phyloP scores from a whole-genome alignment of 495 filamentous ascomycete species.

The Trichocladium antarcticum region DNA sequence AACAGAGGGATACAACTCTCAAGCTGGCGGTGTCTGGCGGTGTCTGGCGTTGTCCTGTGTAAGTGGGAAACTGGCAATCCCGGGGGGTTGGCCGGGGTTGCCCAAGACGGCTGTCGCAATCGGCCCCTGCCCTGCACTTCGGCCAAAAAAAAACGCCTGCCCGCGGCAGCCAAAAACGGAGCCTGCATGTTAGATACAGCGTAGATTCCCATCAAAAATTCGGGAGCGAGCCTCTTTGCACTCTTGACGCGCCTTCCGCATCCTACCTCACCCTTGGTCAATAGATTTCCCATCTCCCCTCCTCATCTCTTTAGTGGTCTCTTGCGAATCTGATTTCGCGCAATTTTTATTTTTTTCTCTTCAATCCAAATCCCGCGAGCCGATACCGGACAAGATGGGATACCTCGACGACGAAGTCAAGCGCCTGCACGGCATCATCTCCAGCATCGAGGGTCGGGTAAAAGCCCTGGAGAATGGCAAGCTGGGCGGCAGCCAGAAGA shows the following conservation, averaged over 20 bases:
- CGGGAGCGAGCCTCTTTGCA: slow-evolving; percentile 5
- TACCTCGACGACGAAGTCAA: slow-evolving; percentile 71
- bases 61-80: too few relatives aligned
- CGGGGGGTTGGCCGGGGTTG: too few relatives aligned
- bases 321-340: slow-evolving; percentile 9
- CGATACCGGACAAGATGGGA: slow-evolving; percentile 53
- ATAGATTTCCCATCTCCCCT: slow-evolving; percentile 13
- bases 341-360: slow-evolving; percentile 11
- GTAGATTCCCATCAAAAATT: slow-evolving; percentile 21
- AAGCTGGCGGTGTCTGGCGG: too few relatives aligned
- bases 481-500: slow-evolving; percentile 31
- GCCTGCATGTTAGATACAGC: too few relatives aligned
- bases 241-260: slow-evolving; percentile 5
- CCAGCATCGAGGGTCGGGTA: slow-evolving; percentile 74
- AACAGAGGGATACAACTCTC: too few relatives aligned
- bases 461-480: slow-evolving; percentile 59
- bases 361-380: slow-evolving; percentile 13
- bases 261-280: slow-evolving; percentile 15
- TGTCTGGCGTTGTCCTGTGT: too few relatives aligned
- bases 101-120: slow-evolving; percentile 2
- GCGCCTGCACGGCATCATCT: slow-evolving; percentile 63
- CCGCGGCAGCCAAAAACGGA: slow-evolving; percentile 5
- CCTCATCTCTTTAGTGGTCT: slow-evolving; percentile 6
- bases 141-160: slow-evolving; percentile 13
- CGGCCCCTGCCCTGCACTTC: neutral